phyloP scores from a whole-genome alignment of 495 filamentous ascomycete genomes.

The Trichoderma erinaceum region DNA sequence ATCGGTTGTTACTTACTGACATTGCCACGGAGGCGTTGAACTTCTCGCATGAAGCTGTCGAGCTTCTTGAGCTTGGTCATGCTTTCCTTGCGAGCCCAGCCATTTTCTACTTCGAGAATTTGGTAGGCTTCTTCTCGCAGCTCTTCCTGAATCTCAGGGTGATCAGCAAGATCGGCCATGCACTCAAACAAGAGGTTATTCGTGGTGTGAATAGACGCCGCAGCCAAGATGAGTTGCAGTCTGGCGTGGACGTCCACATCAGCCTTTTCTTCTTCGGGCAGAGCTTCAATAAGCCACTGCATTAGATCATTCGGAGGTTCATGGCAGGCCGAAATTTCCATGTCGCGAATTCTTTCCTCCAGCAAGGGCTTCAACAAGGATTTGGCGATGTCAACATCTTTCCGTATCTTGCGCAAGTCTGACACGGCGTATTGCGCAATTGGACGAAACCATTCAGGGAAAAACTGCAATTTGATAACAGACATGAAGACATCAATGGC shows the following conservation, averaged over 20 bases:
- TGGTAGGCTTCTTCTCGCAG: constrained; percentile 43
- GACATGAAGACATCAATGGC: constrained; percentile 33
- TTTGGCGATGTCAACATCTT: constrained; percentile 26
- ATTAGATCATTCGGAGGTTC: constrained; percentile 29
- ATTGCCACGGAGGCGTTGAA: constrained; percentile 38
- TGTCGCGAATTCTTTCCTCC: constrained; percentile 27
- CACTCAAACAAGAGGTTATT: constrained; percentile 33
- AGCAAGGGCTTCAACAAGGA: constrained; percentile 29
- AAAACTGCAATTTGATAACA: constrained; percentile 33
- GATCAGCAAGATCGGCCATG: constrained; percentile 43
- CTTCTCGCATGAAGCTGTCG: constrained; percentile 53
- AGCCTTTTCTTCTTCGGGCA: constrained; percentile 28
- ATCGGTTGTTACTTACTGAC: constrained; percentile 28
- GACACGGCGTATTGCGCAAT: constrained; percentile 27
- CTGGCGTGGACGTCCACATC: constrained; percentile 27
- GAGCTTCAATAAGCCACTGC: constrained; percentile 31
- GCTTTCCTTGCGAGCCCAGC: constrained; percentile 33
- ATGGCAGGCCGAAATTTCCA: constrained; percentile 24
- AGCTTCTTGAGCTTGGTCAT: constrained; percentile 39
- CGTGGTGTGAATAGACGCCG: constrained; percentile 33
- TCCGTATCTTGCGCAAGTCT: constrained; percentile 27
- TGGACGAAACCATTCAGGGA: constrained; percentile 33
- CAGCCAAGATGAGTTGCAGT: constrained; percentile 30
- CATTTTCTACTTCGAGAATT: constrained; percentile 33
- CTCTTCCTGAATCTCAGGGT: constrained; percentile 44